Evolutionary conservation across 1,139 yeast species (phyloP), one percentile per base, ranked within the genome.

Genomic region (Wickerhamomyces sp.): DNA sequence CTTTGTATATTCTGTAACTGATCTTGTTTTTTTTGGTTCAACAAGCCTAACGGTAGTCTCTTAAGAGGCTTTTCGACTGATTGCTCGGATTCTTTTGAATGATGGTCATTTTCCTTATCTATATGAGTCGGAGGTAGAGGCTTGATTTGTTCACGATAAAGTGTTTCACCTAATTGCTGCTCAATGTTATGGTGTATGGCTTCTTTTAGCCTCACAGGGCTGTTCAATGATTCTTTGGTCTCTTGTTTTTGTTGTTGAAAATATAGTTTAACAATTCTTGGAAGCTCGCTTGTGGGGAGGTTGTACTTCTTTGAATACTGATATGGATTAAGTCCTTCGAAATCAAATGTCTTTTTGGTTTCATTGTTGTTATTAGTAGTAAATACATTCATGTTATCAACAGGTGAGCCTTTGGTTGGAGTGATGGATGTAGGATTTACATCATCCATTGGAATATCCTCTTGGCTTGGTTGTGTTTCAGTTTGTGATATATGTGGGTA

Each of bases 241-340:
- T 60, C 63, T 28, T 45, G 51, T 39, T 57, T 63, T 41, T 61
- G 66, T 36, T 56, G 63, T 36, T 63, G 65, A 39, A 64, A 59
- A 43, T 60, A 65, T 5, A 56, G 33, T 36, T 59, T 60, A 8
- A 65, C 59, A 12, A 64, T 55, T 31, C 44, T 52, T n/a, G 67
- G 65, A 30, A 64, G 48, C 21, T 64, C 69, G 19, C 48, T 46
- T 2, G 64, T 49, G 2, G 68, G 65, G 14, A 64, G 42, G 29
- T 60, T 58, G 42, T 62, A 52, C 43, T 55, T 56, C 39, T 57
- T 62, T 28, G 61, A 46, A 41, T 63, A 65, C 43, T 64, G 67
- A 27, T 63, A 60, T 7, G 69, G 69, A 42, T 64, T 65, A 35
- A 64, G 44, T 7, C 61, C 63, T 27, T 63, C 64, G 45, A 64